These are phyloP conservation scores for Eucalyptus sideroxylon DNA, from an alignment of 345 rosid genomes.

Conservation along the genomic window DNA sequence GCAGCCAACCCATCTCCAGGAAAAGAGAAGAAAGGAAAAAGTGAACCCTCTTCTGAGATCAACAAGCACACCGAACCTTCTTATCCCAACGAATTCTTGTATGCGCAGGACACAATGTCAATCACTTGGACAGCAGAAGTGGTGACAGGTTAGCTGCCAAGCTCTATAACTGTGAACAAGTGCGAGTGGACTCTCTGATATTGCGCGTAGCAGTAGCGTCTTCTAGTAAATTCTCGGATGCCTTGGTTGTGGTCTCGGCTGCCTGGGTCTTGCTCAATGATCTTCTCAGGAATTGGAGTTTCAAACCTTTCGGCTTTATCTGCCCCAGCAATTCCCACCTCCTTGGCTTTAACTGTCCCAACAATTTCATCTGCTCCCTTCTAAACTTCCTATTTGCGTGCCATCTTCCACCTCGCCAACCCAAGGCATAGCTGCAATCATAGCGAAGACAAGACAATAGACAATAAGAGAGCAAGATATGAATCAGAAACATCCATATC, in stretches of 20 bases:
- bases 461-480: neutral
- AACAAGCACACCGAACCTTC: neutral
- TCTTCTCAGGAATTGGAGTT: slow-evolving; percentile 38
- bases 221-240: slow-evolving; percentile 17
- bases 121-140: neutral
- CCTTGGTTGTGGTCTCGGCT: slow-evolving; percentile 6
- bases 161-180: slow-evolving; percentile 3
- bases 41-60: neutral
- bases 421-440: slow-evolving; percentile 65
- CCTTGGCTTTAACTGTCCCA: slow-evolving; percentile 62
- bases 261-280: slow-evolving; percentile 22
- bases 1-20: neutral
- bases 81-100: neutral
- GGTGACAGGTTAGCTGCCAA: neutral
- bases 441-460: neutral
- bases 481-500: neutral
- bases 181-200: neutral
- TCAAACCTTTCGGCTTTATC: slow-evolving; percentile 47
- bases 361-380: slow-evolving; percentile 72
- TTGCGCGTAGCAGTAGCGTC: neutral
- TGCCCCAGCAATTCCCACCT: slow-evolving; percentile 59
- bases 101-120: neutral
- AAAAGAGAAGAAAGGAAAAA: neutral
- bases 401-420: slow-evolving; percentile 98
- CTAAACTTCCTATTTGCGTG: slow-evolving; percentile 68